These are phyloP conservation scores for Solanum habrochaites DNA, from an alignment of 257 asterid species.

Conservation along the genomic window DNA sequence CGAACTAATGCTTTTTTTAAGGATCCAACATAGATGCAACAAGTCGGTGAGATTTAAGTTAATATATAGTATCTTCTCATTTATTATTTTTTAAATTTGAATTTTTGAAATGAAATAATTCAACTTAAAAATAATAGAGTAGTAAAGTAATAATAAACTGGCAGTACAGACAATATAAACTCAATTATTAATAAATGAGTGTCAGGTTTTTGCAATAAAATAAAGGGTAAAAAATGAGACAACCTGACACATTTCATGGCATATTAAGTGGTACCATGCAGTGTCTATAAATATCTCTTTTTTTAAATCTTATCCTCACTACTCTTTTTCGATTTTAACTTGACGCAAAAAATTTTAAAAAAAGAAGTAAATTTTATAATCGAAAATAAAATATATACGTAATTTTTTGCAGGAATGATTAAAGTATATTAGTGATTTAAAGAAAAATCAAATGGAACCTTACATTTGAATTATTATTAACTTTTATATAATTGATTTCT, in stretches of 20 bases:
- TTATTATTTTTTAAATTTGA: neutral
- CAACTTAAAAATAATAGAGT: neutral
- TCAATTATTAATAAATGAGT: neutral
- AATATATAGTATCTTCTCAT: neutral
- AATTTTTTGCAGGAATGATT: too few relatives aligned
- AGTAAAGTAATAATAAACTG: neutral
- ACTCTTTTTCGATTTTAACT: accelerated
- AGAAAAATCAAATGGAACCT: too few relatives aligned
- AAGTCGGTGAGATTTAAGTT: neutral
- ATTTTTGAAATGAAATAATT: neutral
- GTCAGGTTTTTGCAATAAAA: neutral
- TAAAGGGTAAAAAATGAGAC: neutral
- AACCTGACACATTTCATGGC: neutral
- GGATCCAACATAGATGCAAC: neutral
- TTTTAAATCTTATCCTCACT: neutral
- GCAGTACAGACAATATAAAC: neutral
- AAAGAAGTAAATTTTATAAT: neutral
- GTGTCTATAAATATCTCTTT: neutral
- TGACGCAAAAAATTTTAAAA: accelerated
- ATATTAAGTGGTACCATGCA: neutral
- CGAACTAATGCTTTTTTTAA: neutral
- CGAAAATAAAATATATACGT: neutral
- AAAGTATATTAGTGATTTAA: too few relatives aligned
- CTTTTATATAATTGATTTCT: too few relatives aligned
- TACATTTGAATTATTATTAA: too few relatives aligned